Base-by-base conservation (phyloP, 108 stramenopile genomes). In the Cyclotella sp. region DNA sequence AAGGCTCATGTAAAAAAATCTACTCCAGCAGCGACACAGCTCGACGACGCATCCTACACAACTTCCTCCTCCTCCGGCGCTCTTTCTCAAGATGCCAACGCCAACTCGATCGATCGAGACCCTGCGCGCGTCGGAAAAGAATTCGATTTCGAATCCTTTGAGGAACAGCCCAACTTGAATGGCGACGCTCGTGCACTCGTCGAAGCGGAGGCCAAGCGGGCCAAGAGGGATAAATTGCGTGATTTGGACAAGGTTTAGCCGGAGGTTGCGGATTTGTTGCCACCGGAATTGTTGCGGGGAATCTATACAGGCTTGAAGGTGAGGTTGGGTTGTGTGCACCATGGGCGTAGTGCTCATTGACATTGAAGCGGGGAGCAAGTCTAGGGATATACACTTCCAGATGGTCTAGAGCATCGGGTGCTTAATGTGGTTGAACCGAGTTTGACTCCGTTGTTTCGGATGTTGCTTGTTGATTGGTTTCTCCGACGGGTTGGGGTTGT, bases 391-490 rank as follows among this genome's bases (percentile, higher is more conserved):
- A 73, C 79, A 16, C 62, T 95, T 29, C 94, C 94, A 10, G 68
- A 68, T 27, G 73, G 81, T 34, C 52, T 92, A 68, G 92, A 95
- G 27, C 34, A 64, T 9, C 90, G 90, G 61, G 89, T 95, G 54
- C 83, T 89, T 16, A 69, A 84, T 53, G 78, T 82, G 0, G 79
- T 95, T 0, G 90, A 95, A 66, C 94, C 94, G 14, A 95, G 93
- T 79, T 95, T 95, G 72, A 95, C 94, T 22, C 82, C 90, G 0
- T 88, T 89, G 11, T 63, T 95, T n/a, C n/a, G 67, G 67, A 81
- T 11, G 94, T n/a, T n/a, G n/a, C n/a, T n/a, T 95, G 18, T 61
- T 95, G 26, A 71, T 95, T 72, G 89, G 83, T 43, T 95, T 95
- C 62, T 89, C 88, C 43, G 82, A 93, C 11, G 63, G 76, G 26